Conservation (phyloP, 2,329 filamentous ascomycete species). For the Magnaporthales sp. region DNA sequence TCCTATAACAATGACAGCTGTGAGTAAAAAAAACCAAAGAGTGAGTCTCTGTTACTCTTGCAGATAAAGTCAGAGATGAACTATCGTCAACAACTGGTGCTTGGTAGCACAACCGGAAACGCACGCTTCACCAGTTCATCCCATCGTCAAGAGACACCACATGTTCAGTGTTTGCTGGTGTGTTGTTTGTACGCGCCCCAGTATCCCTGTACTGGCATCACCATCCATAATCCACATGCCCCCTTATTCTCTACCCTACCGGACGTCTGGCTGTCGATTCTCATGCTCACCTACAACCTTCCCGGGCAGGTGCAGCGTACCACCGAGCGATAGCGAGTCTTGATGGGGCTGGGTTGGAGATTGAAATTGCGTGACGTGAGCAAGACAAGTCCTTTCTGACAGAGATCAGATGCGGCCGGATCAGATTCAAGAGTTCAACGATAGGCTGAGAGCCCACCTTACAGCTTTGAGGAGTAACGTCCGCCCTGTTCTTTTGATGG, state of each 20-base stretch:
- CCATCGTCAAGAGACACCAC: background rate
- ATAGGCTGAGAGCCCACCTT: background rate
- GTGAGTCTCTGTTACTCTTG: background rate
- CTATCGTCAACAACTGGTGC: background rate
- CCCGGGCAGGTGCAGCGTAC: too few relatives aligned
- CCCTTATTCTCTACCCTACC: background rate
- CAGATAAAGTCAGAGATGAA: background rate
- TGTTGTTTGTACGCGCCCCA: background rate
- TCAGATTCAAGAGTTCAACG: background rate
- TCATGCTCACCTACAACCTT: background rate
- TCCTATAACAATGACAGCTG: background rate
- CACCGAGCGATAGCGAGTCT: too few relatives aligned
- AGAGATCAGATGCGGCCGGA: background rate
- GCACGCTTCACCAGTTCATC: slow-evolving; percentile 1
- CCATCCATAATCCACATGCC: background rate
- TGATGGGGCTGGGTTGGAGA: background rate
- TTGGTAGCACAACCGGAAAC: background rate
- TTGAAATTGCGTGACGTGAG: background rate
- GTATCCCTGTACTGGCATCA: background rate
- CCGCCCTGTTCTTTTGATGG: background rate
- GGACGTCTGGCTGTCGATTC: background rate
- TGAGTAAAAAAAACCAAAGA: background rate
- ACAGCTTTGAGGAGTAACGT: background rate
- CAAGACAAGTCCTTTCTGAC: background rate
- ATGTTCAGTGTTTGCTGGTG: background rate